phyloP scores from a whole-genome alignment of 2,329 filamentous ascomycete genomes.

The Leptodontidium sp. region DNA sequence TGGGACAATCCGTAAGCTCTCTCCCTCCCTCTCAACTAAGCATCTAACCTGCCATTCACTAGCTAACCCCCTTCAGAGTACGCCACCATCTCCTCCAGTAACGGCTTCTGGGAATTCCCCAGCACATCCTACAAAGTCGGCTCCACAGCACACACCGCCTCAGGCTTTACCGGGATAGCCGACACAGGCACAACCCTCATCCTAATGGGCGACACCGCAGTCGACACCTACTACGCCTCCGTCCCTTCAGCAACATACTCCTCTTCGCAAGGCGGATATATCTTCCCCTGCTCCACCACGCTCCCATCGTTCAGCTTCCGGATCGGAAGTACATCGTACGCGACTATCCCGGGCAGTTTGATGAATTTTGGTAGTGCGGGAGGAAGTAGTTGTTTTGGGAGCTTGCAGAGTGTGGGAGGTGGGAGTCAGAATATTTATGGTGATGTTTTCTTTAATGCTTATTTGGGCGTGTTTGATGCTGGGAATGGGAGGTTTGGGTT shows the following conservation, averaged over 20 bases:
- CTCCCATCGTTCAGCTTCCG: slow-evolving; percentile 48
- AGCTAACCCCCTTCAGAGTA: slow-evolving; percentile 47
- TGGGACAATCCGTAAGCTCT: slow-evolving; percentile 52
- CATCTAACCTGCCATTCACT: not conserved
- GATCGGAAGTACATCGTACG: slow-evolving; percentile 45
- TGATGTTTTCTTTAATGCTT: slow-evolving; percentile 47
- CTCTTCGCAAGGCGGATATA: slow-evolving; percentile 45
- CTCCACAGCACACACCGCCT: slow-evolving; percentile 54
- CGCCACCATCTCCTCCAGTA: slow-evolving; percentile 52
- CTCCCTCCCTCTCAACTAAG: not conserved
- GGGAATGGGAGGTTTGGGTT: slow-evolving; percentile 43
- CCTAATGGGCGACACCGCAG: slow-evolving; percentile 47
- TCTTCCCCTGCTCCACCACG: slow-evolving; percentile 48
- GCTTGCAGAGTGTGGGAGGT: slow-evolving; percentile 46
- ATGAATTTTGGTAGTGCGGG: slow-evolving; percentile 47
- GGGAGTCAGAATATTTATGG: slow-evolving; percentile 45
- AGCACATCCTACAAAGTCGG: slow-evolving; percentile 57
- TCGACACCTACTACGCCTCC: slow-evolving; percentile 48
- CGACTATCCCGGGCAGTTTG: slow-evolving; percentile 47
- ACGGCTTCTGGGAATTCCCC: slow-evolving; percentile 65
- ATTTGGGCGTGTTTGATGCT: slow-evolving; percentile 44
- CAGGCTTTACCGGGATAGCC: slow-evolving; percentile 45
- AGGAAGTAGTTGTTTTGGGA: slow-evolving; percentile 47
- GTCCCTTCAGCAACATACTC: slow-evolving; percentile 46
- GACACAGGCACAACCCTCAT: slow-evolving; percentile 54